Evolutionary conservation across 2,329 filamentous ascomycete genomes (phyloP).

Genomic region (Ciborinia camelliae): DNA sequence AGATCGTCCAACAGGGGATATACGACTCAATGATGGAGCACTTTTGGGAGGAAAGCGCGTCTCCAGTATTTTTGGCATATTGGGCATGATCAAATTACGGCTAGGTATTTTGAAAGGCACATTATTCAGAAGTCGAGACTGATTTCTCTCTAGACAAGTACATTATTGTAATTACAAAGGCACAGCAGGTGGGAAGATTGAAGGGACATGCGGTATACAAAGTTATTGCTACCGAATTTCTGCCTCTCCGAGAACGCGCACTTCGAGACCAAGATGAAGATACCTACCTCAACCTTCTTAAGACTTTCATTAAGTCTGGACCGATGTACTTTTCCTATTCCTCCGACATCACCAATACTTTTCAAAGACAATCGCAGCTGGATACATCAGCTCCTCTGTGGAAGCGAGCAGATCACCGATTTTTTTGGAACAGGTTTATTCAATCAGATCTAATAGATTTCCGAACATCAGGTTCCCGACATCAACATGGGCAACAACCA

Average conservation of each 20-base stretch:
- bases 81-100: constrained; percentile 90
- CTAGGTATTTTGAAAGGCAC: constrained; percentile 59
- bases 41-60: constrained; percentile 76
- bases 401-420: constrained; percentile 91
- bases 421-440: constrained; percentile 97
- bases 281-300: constrained; percentile 78
- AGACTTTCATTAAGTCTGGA: constrained; percentile 73
- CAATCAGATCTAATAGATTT: constrained; percentile 91
- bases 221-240: constrained; percentile 83
- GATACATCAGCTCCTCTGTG: constrained; percentile 74
- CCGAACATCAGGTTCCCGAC: constrained; percentile 59
- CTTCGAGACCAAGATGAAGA: constrained; percentile 94
- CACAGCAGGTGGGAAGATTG: constrained; percentile 82
- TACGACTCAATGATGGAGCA: constrained; percentile 78
- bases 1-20: constrained; percentile 87
- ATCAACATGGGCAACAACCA: constrained; percentile 66
- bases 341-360: constrained; percentile 92
- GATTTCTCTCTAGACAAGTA: constrained; percentile 68
- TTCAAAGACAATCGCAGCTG: constrained; percentile 84
- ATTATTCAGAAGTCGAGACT: constrained; percentile 15
- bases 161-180: constrained; percentile 93
- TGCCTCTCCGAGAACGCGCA: constrained; percentile 87
- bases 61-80: constrained; percentile 89
- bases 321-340: constrained; percentile 99
- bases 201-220: constrained; percentile 97